These are phyloP conservation scores for Aurantiochytrium sp. DNA, from an alignment of 108 stramenopile genomes.

Conservation along the genomic window DNA sequence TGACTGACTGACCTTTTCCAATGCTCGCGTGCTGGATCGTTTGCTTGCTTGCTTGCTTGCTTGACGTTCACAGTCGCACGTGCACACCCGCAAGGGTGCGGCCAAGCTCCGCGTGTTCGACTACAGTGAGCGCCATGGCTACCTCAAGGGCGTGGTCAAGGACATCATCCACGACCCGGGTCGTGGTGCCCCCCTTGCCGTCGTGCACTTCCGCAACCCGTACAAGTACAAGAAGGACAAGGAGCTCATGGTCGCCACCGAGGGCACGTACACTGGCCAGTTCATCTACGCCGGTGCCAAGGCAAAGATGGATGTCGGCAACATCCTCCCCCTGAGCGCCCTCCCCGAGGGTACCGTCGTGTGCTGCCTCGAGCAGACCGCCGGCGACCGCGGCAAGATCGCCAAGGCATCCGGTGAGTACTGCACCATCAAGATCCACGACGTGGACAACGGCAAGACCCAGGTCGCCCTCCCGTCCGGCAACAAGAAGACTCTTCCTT, in stretches of 20 bases:
- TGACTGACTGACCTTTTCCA: too few species aligned
- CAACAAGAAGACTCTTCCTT: constrained; percentile 93
- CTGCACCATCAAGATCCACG: constrained; percentile 94
- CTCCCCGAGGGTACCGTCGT: constrained; percentile 99
- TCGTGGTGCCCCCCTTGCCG: constrained; percentile 94
- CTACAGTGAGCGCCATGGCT: constrained; percentile 91
- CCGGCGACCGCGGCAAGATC: constrained; percentile 93
- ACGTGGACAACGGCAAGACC: constrained; percentile 97
- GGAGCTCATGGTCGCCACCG: constrained; percentile 88
- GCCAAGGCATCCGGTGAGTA: constrained; percentile 93
- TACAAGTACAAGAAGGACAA: constrained; percentile 92
- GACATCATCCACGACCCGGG: constrained; percentile 98
- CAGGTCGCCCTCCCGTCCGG: constrained; percentile 95
- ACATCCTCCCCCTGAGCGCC: constrained; percentile 81
- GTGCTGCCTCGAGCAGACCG: constrained; percentile 90
- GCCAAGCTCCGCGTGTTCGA: constrained; percentile 92
- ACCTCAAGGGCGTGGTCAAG: constrained; percentile 96
- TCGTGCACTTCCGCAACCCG: constrained; percentile 94
- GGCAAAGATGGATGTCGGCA: constrained; percentile 84
- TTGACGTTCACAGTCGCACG: constrained; percentile 63
- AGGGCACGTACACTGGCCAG: constrained; percentile 99
- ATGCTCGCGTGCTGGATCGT: too few species aligned
- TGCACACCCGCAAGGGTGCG: constrained; percentile 91
- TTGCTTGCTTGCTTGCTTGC: background rate
- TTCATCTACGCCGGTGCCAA: constrained; percentile 99